Conservation (phyloP, 169 alveolate genomes). For the Pseudocohnilembus persalinus region DNA sequence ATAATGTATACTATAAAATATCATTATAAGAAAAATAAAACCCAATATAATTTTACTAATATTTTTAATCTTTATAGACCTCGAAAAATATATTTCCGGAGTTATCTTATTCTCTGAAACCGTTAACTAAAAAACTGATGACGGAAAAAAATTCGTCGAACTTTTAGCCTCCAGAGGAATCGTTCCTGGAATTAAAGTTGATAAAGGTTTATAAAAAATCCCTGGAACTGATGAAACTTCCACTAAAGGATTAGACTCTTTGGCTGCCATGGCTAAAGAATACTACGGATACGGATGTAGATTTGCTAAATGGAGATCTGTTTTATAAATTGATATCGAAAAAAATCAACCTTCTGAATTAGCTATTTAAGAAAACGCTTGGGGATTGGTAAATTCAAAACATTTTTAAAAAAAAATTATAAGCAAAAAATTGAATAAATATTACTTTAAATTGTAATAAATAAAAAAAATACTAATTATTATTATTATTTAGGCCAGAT, state of each 20-base stretch:
- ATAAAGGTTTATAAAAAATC: constrained; percentile 92
- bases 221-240: constrained; percentile 92
- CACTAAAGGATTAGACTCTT: constrained; percentile 97
- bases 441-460: too few relatives aligned
- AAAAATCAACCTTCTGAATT: constrained; percentile 90
- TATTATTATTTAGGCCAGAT: too few relatives aligned
- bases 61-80: too few relatives aligned
- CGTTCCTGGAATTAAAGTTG: constrained; percentile 98
- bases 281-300: constrained; percentile 98
- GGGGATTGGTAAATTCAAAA: too few relatives aligned
- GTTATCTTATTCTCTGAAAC: constrained; percentile 99
- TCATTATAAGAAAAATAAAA: too few relatives aligned
- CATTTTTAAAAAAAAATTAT: too few relatives aligned
- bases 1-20: too few relatives aligned
- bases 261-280: constrained; percentile 95
- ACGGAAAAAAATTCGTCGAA: constrained; percentile 69
- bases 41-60: too few relatives aligned
- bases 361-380: constrained; percentile 94
- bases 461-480: too few relatives aligned
- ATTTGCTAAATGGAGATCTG: constrained; percentile 99
- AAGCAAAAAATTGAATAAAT: too few relatives aligned
- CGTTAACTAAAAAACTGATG: constrained; percentile 90
- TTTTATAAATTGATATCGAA: constrained; percentile 90
- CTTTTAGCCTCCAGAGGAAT: constrained; percentile 86
- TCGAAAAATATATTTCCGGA: constrained; percentile 96